Evolutionary conservation across 441 rosid genomes (phyloP), one percentile per base, ranked within the genome.

Genomic region (Francoa sonchifolia): DNA sequence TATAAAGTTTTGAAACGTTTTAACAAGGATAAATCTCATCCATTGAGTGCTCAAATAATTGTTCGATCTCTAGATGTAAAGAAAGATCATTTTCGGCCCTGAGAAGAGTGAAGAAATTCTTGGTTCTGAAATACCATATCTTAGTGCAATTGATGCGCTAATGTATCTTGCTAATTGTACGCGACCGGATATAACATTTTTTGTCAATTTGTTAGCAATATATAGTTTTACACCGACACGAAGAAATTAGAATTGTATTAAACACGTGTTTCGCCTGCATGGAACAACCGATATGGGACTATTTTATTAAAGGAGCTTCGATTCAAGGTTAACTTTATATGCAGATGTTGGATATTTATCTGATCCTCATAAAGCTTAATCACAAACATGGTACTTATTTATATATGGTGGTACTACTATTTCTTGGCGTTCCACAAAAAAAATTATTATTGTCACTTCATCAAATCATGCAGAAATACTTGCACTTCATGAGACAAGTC

Each of bases 51-150:
- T 0, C 25, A 16, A 16, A 34, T 44, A 17, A 10, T 44, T 2
- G 38, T 52, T n/a, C 12, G 17, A 1, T 36, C 14, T 8, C 13
- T 29, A 12, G 20, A 49, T 39, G 10, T n/a, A n/a, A 7, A 48
- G 2, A 48, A 28, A 11, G n/a, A 26, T 8, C n/a, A 5, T 14
- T 53, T 27, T 18, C 3, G 5, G n/a, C n/a, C n/a, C n/a, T n/a
- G 30, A 27, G 7, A 27, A 7, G 7, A n/a, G 2, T 5, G 30
- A 27, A 27, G 9, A 27, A 27, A 5, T 27, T 27, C 30, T 27
- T 27, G 9, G 30, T 27, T n/a, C 7, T 6, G 9, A 27, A 5
- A 27, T 27, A 27, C 9, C 30, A 27, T 27, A 27, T 27, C 10
- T 27, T 6, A 27, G 30, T 27, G 30, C 30, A 27, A 27, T 27